Evolutionary conservation across 345 rosid genomes (phyloP).

Genomic region (Corchorus capsularis): DNA sequence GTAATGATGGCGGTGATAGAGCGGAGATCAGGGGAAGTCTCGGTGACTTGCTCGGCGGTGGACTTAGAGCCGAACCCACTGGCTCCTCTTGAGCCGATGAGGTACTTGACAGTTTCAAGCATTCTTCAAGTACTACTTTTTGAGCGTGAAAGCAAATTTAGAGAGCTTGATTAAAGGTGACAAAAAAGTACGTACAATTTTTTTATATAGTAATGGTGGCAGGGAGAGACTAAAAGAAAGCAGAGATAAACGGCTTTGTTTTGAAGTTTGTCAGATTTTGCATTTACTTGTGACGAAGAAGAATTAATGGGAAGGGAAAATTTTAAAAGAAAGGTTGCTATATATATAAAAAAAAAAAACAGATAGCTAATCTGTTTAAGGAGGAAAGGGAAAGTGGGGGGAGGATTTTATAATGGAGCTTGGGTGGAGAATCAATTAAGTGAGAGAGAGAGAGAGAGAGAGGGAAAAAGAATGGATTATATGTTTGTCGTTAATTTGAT

Average conservation of each 20-base stretch:
- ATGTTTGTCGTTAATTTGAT: constrained; percentile 33
- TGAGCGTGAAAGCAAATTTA: background rate
- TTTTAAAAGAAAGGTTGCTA: too few species aligned
- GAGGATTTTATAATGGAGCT: constrained; percentile 1
- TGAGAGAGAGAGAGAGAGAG: constrained; percentile 14
- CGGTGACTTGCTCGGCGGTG: constrained; percentile 80
- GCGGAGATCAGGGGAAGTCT: constrained; percentile 53
- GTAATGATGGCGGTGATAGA: constrained; percentile 83
- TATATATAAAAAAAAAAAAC: too few species aligned
- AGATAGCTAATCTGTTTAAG: background rate
- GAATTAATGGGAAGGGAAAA: background rate
- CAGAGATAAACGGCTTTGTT: background rate
- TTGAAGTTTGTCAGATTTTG: background rate
- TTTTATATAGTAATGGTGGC: background rate
- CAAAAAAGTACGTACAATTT: background rate
- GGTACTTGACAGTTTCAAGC: constrained; percentile 76
- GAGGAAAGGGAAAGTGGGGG: constrained; percentile 18
- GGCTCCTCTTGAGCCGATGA: constrained; percentile 75
- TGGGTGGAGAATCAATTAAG: constrained; percentile 22
- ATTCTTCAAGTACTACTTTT: constrained; percentile 28
- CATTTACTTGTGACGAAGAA: background rate
- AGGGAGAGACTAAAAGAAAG: constrained; percentile 2
- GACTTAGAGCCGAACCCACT: constrained; percentile 91
- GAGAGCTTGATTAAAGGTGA: constrained; percentile 4
- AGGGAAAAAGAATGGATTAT: constrained; percentile 29